A percentile compares a stretch with the other conserved stretches of the same genome.
Evolutionary conservation across 768 basidiomycete genomes (phyloP).

Genomic region (Mycena kentingensis): DNA sequence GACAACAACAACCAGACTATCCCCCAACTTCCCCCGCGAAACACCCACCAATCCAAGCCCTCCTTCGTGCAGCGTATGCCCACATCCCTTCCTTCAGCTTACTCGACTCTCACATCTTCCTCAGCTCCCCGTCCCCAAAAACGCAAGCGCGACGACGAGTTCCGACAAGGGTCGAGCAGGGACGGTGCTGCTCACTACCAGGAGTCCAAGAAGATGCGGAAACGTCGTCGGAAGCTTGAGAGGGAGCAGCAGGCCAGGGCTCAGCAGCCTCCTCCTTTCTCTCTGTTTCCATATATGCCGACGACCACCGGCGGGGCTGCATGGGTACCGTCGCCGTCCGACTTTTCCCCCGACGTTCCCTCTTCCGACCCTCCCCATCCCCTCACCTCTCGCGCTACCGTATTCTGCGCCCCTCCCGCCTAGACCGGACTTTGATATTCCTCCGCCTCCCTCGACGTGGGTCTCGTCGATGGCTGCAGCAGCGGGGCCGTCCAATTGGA

Average conservation of each 20-base stretch:
- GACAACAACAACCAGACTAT: constrained; percentile 14
- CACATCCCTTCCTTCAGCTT: neutral
- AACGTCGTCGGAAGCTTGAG: constrained; percentile 41
- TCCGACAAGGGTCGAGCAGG: neutral
- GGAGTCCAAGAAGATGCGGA: constrained; percentile 41
- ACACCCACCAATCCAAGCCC: neutral
- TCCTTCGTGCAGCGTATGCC: neutral
- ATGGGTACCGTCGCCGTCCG: neutral
- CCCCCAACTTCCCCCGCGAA: neutral
- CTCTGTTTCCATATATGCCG: constrained; percentile 10
- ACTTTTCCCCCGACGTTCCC: constrained; percentile 5
- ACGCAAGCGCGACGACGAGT: constrained; percentile 16
- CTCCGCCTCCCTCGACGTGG: constrained; percentile 30
- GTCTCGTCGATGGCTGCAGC: constrained; percentile 46
- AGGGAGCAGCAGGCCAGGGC: constrained; percentile 34
- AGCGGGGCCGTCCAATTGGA: constrained; percentile 3
- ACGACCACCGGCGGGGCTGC: constrained; percentile 10
- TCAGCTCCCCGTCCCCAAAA: constrained; percentile 7
- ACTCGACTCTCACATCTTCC: neutral
- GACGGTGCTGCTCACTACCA: neutral
- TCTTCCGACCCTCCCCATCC: constrained; percentile 15
- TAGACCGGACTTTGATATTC: too few species aligned
- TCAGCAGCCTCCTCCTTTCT: constrained; percentile 17
- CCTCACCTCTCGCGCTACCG: neutral
- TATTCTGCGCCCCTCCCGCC: neutral